Evolutionary conservation across 805 yeast genomes (phyloP).

Genomic region (Ogataea philodendri): DNA sequence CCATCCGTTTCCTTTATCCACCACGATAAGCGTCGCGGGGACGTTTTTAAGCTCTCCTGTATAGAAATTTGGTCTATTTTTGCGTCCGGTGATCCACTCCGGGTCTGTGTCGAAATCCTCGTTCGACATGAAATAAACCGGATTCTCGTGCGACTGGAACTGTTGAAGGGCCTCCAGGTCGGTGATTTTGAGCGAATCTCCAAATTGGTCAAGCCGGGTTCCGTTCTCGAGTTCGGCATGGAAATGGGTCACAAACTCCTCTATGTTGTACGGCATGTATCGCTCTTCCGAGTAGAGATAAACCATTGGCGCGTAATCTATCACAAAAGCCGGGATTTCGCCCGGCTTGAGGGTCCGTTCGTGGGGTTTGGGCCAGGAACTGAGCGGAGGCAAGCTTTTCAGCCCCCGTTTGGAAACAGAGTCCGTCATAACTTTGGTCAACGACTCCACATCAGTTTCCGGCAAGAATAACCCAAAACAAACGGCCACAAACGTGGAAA

Average conservation of each 20-base stretch:
- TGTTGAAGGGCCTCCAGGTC: slow-evolving; percentile 37
- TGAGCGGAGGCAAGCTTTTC: slow-evolving; percentile 38
- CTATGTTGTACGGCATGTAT: slow-evolving; percentile 81
- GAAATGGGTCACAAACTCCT: slow-evolving; percentile 65
- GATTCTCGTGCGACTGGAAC: slow-evolving; percentile 29
- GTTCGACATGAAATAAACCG: slow-evolving; percentile 60
- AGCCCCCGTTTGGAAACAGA: no score
- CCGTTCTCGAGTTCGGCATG: slow-evolving; percentile 54
- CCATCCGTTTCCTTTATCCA: slow-evolving; percentile 93
- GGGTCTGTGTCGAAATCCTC: slow-evolving; percentile 73
- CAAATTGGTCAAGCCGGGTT: slow-evolving; percentile 32
- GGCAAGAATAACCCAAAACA: no score
- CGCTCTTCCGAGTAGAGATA: slow-evolving; percentile 86
- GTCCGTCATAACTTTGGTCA: no score
- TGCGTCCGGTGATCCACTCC: slow-evolving; percentile 77
- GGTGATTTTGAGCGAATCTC: slow-evolving; percentile 28
- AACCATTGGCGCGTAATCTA: slow-evolving; percentile 72
- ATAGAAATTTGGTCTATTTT: slow-evolving; percentile 64
- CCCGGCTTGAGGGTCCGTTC: slow-evolving; percentile 47
- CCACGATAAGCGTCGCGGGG: slow-evolving; percentile 77
- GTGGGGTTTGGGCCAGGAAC: slow-evolving; percentile 29
- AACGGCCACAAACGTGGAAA: no score
- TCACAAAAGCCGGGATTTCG: slow-evolving; percentile 60
- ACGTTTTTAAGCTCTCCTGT: slow-evolving; percentile 73
- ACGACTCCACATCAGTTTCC: no score